Evolutionary conservation across 139 green algal species (phyloP).

Genomic region (Auxenochlorella protothecoides): DNA sequence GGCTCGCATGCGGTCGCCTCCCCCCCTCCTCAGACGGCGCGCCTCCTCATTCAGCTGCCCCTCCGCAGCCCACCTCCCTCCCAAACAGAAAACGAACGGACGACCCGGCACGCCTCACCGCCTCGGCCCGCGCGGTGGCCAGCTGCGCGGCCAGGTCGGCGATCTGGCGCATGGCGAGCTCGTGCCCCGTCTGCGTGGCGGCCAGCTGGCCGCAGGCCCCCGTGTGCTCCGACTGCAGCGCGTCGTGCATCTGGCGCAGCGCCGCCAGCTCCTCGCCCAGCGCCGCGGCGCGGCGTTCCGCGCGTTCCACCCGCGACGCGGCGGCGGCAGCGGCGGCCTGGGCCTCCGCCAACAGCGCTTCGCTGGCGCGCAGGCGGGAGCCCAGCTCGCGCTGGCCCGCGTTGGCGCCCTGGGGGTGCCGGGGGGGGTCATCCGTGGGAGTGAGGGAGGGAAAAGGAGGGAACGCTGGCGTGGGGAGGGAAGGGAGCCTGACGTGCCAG

Average conservation of each 20-base stretch:
- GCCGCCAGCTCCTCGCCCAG: constrained; percentile 6
- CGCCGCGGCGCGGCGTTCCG: constrained; percentile 4
- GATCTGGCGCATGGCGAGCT: constrained; percentile 4
- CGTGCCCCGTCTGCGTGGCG: constrained; percentile 7
- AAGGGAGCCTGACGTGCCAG: too few species aligned
- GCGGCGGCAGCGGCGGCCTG: constrained; percentile 1
- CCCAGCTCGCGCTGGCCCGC: too few species aligned
- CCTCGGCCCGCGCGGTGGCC: constrained; percentile 11
- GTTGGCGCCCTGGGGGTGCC: too few species aligned
- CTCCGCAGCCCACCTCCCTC: not conserved
- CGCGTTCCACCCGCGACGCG: constrained; percentile 1
- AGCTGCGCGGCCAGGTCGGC: constrained; percentile 6
- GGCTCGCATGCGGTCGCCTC: too few species aligned
- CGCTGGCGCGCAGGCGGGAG: constrained; percentile 2
- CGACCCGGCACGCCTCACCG: not conserved
- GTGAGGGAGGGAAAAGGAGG: too few species aligned
- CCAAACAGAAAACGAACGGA: not conserved
- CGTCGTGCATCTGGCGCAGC: constrained; percentile 7
- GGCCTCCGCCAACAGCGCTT: constrained; percentile 12
- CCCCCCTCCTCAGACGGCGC: too few species aligned
- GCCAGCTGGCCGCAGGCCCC: constrained; percentile 14
- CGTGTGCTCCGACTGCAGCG: constrained; percentile 15
- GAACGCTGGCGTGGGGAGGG: too few species aligned
- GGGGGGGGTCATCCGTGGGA: too few species aligned
- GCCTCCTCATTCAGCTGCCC: too few species aligned